Evolutionary conservation across 495 filamentous ascomycete genomes (phyloP).

Genomic region (Lophiostoma macrostomum): DNA sequence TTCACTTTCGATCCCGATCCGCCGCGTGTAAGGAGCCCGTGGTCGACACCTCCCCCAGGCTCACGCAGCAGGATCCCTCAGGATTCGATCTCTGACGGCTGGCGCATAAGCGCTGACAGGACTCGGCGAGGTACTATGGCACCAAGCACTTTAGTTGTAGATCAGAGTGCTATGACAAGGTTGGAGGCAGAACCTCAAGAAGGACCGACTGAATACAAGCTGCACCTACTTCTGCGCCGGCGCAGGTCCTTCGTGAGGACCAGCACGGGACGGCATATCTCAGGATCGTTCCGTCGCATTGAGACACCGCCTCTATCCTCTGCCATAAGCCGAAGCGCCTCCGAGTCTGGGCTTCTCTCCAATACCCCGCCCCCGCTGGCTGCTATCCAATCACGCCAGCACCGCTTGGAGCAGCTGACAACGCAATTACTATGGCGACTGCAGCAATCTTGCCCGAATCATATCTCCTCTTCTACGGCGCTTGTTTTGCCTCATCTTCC

Average conservation of each 20-base stretch:
- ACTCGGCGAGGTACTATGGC: not conserved
- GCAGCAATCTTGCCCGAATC: conserved; percentile 90
- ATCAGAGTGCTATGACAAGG: conserved; percentile 67
- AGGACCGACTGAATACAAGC: conserved; percentile 92
- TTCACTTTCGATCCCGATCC: conserved; percentile 93
- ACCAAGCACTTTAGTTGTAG: conserved; percentile 1
- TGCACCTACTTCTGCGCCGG: conserved; percentile 83
- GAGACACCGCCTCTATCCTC: conserved; percentile 16
- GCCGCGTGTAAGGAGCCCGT: conserved; percentile 83
- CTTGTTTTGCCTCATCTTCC: conserved; percentile 72
- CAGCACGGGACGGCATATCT: conserved; percentile 59
- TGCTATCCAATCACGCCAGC: conserved; percentile 65
- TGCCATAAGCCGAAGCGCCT: conserved; percentile 24
- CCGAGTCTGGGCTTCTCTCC: conserved; percentile 16
- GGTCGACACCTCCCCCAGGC: conserved; percentile 57
- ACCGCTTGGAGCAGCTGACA: conserved; percentile 82
- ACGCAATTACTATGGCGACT: conserved; percentile 94
- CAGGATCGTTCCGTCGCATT: conserved; percentile 57
- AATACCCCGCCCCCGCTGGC: conserved; percentile 40
- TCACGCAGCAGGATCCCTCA: conserved; percentile 5
- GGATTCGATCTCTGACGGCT: conserved; percentile 3
- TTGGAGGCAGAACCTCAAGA: conserved; percentile 90
- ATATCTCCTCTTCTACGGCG: conserved; percentile 67
- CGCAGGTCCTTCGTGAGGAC: conserved; percentile 66
- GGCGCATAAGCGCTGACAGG: not conserved